Base-by-base conservation (phyloP, 345 rosid genomes). In the Isatis tinctoria region DNA sequence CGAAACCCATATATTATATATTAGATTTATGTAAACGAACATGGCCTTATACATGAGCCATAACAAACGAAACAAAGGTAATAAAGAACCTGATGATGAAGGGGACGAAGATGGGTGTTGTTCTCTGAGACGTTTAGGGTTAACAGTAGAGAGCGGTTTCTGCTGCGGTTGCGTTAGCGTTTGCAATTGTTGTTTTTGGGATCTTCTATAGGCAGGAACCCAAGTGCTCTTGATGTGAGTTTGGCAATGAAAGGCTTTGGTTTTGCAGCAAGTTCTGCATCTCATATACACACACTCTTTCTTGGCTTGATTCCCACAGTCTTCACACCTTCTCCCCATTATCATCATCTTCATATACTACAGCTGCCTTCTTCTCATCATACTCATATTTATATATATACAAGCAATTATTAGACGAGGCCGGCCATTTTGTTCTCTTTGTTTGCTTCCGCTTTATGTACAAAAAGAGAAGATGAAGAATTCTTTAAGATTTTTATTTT, bases 301-400 rank as follows among this genome's bases (percentile, higher is more conserved):
- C 83, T 88, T 88, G 1, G 92, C 85, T 66, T 88, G 87, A 77
- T 88, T 88, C 35, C 92, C 92, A 77, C 92, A 88, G 49, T 88
- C 92, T 75, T 88, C 82, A 66, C 92, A 88, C 43, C 87, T 84
- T 73, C 71, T 73, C 13, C 83, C 68, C 78, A 66, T 56, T 49
- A 49, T 76, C 71, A 67, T 53, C 80, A 72, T 65, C 70, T 44
- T 69, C 61, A 35, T 13, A 0, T 60, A 39, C 12, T 68, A 8
- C 30, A 39, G 64, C 67, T 60, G 13, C 1, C 13, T 49, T 17
- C 52, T 53, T 36, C 37, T 30, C 52, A 18, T 75, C 53, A 12
- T 8, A 6, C 24, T 3, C 11, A 26, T 53, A 53, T 53, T 13
- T 39, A 12, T 11, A 14, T 41, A 5, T 41, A 2, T 35, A 51